Conservation (phyloP, 2,329 filamentous ascomycete genomes). For the Pestalotiopsis sp. region DNA sequence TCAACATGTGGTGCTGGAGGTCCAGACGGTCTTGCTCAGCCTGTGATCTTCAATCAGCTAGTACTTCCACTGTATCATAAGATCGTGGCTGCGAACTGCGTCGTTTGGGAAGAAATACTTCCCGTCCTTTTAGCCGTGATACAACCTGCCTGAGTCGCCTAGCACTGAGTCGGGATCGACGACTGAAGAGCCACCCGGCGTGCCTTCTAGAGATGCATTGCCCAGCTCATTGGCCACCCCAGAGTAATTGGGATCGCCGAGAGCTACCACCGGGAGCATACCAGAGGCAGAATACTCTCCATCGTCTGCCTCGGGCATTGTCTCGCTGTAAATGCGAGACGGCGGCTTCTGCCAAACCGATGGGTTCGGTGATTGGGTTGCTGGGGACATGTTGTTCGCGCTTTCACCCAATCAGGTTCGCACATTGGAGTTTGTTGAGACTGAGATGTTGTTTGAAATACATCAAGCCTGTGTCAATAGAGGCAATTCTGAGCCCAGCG, state of each 20-base stretch:
- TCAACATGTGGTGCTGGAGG: neutral
- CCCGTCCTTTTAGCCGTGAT: slow-evolving; percentile 7
- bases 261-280: neutral
- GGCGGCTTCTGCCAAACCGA: neutral
- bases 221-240: neutral
- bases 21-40: neutral
- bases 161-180: slow-evolving; percentile 4
- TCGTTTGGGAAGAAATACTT: slow-evolving; percentile 10
- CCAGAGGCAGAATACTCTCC: too few relatives aligned
- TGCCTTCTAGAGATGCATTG: neutral
- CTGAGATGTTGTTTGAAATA: too few relatives aligned
- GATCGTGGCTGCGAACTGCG: neutral
- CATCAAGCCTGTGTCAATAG: too few relatives aligned
- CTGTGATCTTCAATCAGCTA: neutral
- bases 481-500: too few relatives aligned
- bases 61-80: rapidly evolving
- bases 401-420: too few relatives aligned
- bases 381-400: too few relatives aligned
- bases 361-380: too few relatives aligned
- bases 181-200: neutral
- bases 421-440: too few relatives aligned
- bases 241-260: neutral
- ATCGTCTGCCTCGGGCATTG: neutral
- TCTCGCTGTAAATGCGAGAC: neutral
- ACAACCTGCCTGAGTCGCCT: slow-evolving; percentile 1